Base-by-base conservation (phyloP, 2,329 filamentous ascomycete genomes). In the Coniochaeta pulveracea region DNA sequence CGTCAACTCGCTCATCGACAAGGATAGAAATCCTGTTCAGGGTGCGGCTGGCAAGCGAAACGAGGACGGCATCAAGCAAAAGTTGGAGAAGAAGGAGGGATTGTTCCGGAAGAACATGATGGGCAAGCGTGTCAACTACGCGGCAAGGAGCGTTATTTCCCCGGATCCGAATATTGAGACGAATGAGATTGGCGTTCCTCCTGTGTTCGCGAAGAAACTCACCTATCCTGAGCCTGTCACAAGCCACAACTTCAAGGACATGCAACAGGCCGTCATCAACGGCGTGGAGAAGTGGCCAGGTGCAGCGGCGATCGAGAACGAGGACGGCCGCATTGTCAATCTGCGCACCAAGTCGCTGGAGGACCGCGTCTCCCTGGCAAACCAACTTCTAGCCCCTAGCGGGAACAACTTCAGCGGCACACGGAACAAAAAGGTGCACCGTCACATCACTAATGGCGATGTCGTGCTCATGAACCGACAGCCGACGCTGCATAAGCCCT, bases 81-180 rank as follows among this genome's bases (percentile, higher is more conserved):
- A 88, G 51, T 69, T 98, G 18, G 91, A 98, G 60, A 98, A 98
- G 68, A 98, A 98, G 60, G 93, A 98, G 52, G 91, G 91, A 43
- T 69, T 98, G 19, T 98, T 98, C 66, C 73, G 91, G 47, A 96
- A 94, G 66, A 95, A 98, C 59, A 96, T 98, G 91, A 98, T 98
- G 91, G 91, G 91, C 40, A 98, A 98, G 67, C 86, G 91, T 65
- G 91, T 98, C 61, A 96, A 98, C 57, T 96, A 91, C 54, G 91
- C 91, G 32, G 91, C 91, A 23, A 81, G 91, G 55, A 93, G 84
- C 69, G 91, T 98, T 54, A 98, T 98, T 47, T 96, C 89, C 8
- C 91, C 91, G 0, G 91, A 98, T 52, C 91, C 91, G 3, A 98
- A 96, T 51, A 94, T 98, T 48, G 91, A 98, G 57, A 96, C 91